Percentiles rank a stretch among this genome's conserved stretches.
Conservation (phyloP, 139 green algal species). For the Pleodorina starrii region DNA sequence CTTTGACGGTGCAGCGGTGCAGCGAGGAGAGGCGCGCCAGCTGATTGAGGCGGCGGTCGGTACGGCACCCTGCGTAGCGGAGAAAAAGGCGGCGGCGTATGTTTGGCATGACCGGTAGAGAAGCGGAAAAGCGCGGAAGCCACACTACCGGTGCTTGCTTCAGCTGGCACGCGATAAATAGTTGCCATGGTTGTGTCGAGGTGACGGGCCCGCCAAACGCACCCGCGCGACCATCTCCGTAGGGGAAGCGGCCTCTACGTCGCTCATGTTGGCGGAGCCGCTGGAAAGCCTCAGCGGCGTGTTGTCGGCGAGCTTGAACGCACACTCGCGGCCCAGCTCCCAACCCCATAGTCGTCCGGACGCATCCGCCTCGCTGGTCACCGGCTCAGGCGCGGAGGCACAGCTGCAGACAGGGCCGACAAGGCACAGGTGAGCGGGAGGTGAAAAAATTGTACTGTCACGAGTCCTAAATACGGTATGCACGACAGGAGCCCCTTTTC, state of each 20-base stretch:
- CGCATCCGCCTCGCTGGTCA: conserved; percentile 1
- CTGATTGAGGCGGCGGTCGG: conserved; percentile 33
- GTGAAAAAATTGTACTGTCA: too few species aligned
- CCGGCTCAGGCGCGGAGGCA: not conserved
- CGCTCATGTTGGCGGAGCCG: not conserved
- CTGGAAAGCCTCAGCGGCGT: not conserved
- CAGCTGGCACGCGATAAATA: too few species aligned
- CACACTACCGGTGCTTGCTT: too few species aligned
- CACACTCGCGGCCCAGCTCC: conserved; percentile 7
- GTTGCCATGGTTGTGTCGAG: too few species aligned
- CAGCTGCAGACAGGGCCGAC: not conserved
- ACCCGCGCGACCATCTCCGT: conserved; percentile 35
- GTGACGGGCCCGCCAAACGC: too few species aligned
- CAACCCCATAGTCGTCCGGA: conserved; percentile 29
- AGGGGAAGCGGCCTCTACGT: not conserved
- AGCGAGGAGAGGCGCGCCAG: conserved; percentile 28
- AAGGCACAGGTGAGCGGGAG: not conserved
- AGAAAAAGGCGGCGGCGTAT: too few species aligned
- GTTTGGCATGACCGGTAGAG: too few species aligned
- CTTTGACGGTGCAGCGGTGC: not conserved
- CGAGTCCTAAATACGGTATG: too few species aligned
- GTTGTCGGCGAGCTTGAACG: conserved; percentile 26
- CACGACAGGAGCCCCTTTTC: too few species aligned
- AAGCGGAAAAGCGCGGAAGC: too few species aligned
- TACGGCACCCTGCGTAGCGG: conserved; percentile 16